phyloP scores from a whole-genome alignment of 2,329 filamentous ascomycete species.

The Talaromyces piceae region DNA sequence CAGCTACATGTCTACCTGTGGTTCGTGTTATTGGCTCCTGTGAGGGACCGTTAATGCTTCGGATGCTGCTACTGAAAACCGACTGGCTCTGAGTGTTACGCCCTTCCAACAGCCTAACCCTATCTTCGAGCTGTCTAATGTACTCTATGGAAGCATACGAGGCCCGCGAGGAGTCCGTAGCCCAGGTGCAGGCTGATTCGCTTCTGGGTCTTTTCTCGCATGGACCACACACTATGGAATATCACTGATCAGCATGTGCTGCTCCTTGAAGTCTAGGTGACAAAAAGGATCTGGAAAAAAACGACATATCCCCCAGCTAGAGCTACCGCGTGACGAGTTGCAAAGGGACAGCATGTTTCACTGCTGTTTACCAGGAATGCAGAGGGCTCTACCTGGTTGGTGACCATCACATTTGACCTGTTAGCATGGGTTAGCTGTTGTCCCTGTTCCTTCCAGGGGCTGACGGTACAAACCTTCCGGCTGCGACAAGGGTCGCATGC shows the following conservation, averaged over 20 bases:
- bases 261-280: background rate
- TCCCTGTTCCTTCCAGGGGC: background rate
- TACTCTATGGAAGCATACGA: background rate
- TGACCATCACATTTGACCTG: conserved; percentile 3
- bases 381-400: conserved; percentile 1
- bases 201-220: conserved; percentile 3
- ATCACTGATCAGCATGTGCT: background rate
- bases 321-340: no score
- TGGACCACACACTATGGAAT: conserved; percentile 1
- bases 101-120: background rate
- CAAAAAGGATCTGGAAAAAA: background rate
- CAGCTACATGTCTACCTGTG: background rate
- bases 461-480: background rate
- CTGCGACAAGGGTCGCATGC: conserved; percentile 4
- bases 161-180: background rate
- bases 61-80: background rate
- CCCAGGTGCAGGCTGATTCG: background rate
- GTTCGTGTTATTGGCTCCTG: background rate
- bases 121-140: background rate
- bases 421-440: background rate
- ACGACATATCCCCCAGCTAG: background rate
- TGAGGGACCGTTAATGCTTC: background rate
- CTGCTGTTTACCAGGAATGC: background rate
- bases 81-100: background rate
- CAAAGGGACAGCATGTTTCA: no score